These are phyloP conservation scores for Stagonosporopsis tanaceti DNA, from an alignment of 2,329 filamentous ascomycete species.

Conservation along the genomic window DNA sequence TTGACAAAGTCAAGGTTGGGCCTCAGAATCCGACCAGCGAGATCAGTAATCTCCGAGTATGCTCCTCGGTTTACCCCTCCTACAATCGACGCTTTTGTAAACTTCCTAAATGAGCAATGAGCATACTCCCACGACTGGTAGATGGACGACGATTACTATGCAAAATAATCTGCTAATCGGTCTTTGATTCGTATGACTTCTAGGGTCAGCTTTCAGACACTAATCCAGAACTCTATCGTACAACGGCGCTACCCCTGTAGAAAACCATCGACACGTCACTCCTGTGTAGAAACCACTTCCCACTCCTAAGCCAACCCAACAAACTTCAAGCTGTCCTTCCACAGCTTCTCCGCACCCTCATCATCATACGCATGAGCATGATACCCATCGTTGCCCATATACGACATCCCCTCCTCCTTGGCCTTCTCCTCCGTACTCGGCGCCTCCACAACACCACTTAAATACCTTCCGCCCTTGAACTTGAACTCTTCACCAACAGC, in stretches of 20 bases:
- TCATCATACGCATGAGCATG: conserved; percentile 36
- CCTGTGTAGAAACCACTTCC: background rate
- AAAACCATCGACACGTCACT: too few relatives aligned
- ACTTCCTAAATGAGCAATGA: background rate
- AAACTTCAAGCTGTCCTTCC: conserved; percentile 35
- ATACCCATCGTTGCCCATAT: conserved; percentile 25
- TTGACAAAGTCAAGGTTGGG: background rate
- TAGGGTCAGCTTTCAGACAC: too few relatives aligned
- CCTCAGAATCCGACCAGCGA: too few relatives aligned
- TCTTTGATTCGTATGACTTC: too few relatives aligned
- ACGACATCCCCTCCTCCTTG: conserved; percentile 16
- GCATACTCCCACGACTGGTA: background rate
- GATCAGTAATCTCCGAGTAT: background rate
- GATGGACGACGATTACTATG: background rate
- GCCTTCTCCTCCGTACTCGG: conserved; percentile 16
- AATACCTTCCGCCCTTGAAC: conserved; percentile 46
- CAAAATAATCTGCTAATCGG: too few relatives aligned
- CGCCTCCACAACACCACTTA: conserved; percentile 35
- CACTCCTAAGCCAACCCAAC: conserved; percentile 19
- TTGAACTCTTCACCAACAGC: conserved; percentile 45
- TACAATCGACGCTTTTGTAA: background rate
- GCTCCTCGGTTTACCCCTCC: conserved; percentile 1
- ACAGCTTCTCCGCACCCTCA: conserved; percentile 41
- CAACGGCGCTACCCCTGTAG: background rate
- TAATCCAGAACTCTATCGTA: too few relatives aligned